phyloP scores from a whole-genome alignment of 2,329 filamentous ascomycete genomes.

The Colletotrichum nymphaeae region DNA sequence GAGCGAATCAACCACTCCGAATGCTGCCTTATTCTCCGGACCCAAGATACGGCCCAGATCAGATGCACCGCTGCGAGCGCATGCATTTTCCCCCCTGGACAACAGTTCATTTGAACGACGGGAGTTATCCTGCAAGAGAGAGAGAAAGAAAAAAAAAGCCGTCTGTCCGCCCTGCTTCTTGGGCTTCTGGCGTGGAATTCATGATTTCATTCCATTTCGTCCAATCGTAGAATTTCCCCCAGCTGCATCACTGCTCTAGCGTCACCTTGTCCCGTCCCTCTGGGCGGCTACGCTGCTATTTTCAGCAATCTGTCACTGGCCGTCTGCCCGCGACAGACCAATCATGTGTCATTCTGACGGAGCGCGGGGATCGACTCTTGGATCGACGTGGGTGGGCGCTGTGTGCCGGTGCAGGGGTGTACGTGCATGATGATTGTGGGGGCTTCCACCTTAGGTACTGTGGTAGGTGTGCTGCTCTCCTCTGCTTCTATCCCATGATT shows the following conservation, averaged over 20 bases:
- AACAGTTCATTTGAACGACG: no score
- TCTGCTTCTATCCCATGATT: background rate
- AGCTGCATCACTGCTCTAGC: constrained; percentile 14
- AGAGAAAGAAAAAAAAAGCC: no score
- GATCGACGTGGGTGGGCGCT: constrained; percentile 18
- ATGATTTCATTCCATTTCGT: background rate
- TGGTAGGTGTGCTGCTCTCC: background rate
- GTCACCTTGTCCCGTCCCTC: background rate
- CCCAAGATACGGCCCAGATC: background rate
- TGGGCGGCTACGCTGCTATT: constrained; percentile 35
- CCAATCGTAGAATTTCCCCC: constrained; percentile 32
- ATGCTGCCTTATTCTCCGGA: background rate
- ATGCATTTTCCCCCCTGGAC: background rate
- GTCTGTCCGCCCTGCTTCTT: no score
- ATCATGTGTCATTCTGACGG: background rate
- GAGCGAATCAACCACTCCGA: background rate
- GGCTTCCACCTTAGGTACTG: background rate
- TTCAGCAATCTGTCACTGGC: constrained; percentile 16
- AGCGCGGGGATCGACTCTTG: constrained; percentile 10
- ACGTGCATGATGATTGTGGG: constrained; percentile 17
- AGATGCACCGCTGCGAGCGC: background rate
- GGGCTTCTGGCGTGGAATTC: no score
- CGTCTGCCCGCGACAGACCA: background rate
- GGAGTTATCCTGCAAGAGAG: no score
- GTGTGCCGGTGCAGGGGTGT: constrained; percentile 19